These are phyloP conservation scores for Fusarium drepaniforme DNA, from an alignment of 2,329 filamentous ascomycete species.

Conservation along the genomic window DNA sequence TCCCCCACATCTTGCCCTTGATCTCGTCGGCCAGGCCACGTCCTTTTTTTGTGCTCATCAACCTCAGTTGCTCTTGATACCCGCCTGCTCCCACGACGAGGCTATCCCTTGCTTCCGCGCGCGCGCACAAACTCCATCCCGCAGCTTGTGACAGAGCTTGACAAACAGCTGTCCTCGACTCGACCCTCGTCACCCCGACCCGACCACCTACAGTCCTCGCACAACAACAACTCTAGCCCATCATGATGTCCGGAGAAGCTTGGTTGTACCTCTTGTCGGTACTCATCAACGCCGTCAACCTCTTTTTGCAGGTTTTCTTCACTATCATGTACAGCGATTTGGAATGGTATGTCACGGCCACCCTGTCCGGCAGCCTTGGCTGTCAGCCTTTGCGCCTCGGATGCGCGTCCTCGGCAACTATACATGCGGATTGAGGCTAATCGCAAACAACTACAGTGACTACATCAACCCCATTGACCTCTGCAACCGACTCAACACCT, in stretches of 20 bases:
- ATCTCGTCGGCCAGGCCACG: constrained; percentile 31
- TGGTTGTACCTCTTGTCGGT: constrained; percentile 99
- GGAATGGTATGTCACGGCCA: constrained; percentile 81
- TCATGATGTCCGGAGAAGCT: constrained; percentile 91
- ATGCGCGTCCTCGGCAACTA: constrained; percentile 23
- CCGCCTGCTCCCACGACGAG: constrained; percentile 20
- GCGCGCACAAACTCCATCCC: constrained; percentile 12
- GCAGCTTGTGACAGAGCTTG: constrained; percentile 45
- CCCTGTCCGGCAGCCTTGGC: constrained; percentile 13
- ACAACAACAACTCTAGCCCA: constrained; percentile 33
- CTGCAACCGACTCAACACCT: constrained; percentile 99
- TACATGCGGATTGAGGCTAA: constrained; percentile 29
- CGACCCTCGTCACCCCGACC: constrained; percentile 27
- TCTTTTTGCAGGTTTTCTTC: constrained; percentile 99
- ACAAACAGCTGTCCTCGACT: constrained; percentile 44
- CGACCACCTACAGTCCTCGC: constrained; percentile 18
- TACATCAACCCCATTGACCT: constrained; percentile 99
- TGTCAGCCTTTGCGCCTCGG: constrained; percentile 30
- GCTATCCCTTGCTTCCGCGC: constrained; percentile 29
- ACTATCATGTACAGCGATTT: constrained; percentile 99
- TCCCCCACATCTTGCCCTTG: constrained; percentile 23
- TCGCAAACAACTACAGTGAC: constrained; percentile 71
- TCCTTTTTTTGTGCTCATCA: constrained; percentile 12
- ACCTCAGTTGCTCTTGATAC: constrained; percentile 11
- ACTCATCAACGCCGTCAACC: constrained; percentile 99